phyloP scores from a whole-genome alignment of 2,329 filamentous ascomycete species.

The Diaporthe longicolla region DNA sequence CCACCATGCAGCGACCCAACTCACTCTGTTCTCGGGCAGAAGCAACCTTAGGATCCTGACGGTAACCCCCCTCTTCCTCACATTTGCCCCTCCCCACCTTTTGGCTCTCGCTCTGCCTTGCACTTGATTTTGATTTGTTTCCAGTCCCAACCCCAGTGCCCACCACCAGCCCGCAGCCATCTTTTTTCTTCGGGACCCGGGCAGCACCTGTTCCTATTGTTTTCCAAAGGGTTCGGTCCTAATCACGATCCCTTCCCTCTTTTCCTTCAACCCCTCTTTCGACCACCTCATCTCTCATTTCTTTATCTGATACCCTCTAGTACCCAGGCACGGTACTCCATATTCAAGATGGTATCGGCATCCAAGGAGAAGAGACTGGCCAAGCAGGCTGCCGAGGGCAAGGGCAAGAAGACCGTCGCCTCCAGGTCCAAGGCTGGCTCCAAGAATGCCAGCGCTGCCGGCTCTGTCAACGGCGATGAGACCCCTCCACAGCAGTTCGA shows the following conservation, averaged over 20 bases:
- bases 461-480: conserved; percentile 80
- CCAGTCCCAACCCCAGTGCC: conserved; percentile 25
- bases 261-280: not conserved
- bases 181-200: conserved; percentile 32
- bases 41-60: not conserved
- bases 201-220: conserved; percentile 26
- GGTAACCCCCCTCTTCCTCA: conserved; percentile 13
- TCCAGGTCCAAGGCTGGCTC: conserved; percentile 76
- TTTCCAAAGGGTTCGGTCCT: conserved; percentile 34
- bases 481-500: conserved; percentile 62
- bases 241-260: conserved; percentile 13
- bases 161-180: conserved; percentile 7
- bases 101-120: conserved; percentile 3
- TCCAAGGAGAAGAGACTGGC: conserved; percentile 81
- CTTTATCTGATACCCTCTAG: conserved; percentile 14
- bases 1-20: conserved; percentile 32
- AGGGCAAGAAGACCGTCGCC: conserved; percentile 83
- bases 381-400: conserved; percentile 80
- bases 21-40: conserved; percentile 6
- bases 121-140: conserved; percentile 28
- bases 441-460: conserved; percentile 73
- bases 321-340: conserved; percentile 23
- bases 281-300: not conserved
- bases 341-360: conserved; percentile 73
- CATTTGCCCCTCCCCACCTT: conserved; percentile 24